phyloP scores from a whole-genome alignment of 441 rosid species.

The Populus hybrid region DNA sequence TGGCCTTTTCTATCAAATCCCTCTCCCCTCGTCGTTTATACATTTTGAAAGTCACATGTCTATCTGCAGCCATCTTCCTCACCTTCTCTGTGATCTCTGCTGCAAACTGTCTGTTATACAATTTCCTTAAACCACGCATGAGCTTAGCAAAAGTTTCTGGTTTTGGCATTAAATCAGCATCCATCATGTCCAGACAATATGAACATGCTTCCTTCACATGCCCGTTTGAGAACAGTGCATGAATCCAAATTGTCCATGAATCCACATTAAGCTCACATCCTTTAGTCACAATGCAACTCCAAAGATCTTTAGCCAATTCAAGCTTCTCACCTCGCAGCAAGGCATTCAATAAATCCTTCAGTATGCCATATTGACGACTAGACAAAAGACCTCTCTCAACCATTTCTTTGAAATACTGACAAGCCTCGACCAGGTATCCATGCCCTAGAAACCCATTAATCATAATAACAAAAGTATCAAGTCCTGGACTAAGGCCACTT shows the following conservation, averaged over 20 bases:
- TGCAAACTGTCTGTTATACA: slow-evolving; percentile 67
- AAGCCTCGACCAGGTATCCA: slow-evolving; percentile 57
- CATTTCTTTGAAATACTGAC: slow-evolving; percentile 78
- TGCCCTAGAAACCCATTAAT: slow-evolving; percentile 62
- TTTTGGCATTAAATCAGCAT: slow-evolving; percentile 69
- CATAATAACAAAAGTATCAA: slow-evolving; percentile 62
- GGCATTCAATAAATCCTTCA: slow-evolving; percentile 58
- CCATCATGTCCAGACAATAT: slow-evolving; percentile 88
- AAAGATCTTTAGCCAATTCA: slow-evolving; percentile 71
- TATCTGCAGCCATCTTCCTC: slow-evolving; percentile 79
- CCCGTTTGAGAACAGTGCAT: slow-evolving; percentile 67
- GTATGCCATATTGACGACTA: slow-evolving; percentile 57
- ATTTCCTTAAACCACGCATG: slow-evolving; percentile 67
- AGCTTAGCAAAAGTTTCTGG: slow-evolving; percentile 83
- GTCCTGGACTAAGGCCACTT: slow-evolving; percentile 61
- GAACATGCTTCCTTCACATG: slow-evolving; percentile 79
- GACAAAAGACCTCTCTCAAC: slow-evolving; percentile 61
- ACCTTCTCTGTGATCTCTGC: slow-evolving; percentile 85
- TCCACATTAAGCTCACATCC: slow-evolving; percentile 64
- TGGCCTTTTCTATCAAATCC: slow-evolving; percentile 56
- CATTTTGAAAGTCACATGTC: slow-evolving; percentile 72
- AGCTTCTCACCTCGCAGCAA: slow-evolving; percentile 65
- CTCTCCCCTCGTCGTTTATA: slow-evolving; percentile 81
- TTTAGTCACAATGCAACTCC: slow-evolving; percentile 60
- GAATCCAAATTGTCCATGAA: slow-evolving; percentile 93